Conservation (phyloP, 2,329 filamentous ascomycete genomes). For the Didymella pomorum region DNA sequence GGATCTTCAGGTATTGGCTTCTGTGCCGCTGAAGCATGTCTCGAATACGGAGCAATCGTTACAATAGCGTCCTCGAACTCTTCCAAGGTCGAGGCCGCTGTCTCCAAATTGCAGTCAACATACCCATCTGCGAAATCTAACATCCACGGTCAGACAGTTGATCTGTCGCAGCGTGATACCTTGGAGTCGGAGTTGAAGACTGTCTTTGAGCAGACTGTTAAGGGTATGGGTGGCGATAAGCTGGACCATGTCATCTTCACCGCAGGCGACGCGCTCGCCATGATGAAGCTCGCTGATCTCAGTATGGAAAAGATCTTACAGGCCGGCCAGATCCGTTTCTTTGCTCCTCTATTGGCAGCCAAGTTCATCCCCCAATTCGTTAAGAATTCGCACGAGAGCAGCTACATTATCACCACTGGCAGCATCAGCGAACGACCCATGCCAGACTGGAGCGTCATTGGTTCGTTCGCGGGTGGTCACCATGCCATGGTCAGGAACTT, state of each 20-base stretch:
- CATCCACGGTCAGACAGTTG: constrained; percentile 57
- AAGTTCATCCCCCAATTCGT: constrained; percentile 60
- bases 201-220: constrained; percentile 54
- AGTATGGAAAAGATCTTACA: constrained; percentile 53
- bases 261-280: constrained; percentile 59
- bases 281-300: constrained; percentile 53
- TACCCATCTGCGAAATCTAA: constrained; percentile 54
- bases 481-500: constrained; percentile 64
- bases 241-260: constrained; percentile 67
- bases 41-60: constrained; percentile 65
- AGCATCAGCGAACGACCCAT: constrained; percentile 60
- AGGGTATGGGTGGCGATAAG: constrained; percentile 37
- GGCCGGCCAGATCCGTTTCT: constrained; percentile 60
- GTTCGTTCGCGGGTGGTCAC: constrained; percentile 59
- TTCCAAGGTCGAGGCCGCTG: constrained; percentile 57
- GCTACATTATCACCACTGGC: constrained; percentile 66
- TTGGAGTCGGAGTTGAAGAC: constrained; percentile 58
- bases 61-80: constrained; percentile 67
- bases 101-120: constrained; percentile 54
- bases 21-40: constrained; percentile 64
- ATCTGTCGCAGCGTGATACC: constrained; percentile 57
- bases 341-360: constrained; percentile 61
- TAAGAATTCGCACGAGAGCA: constrained; percentile 52
- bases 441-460: constrained; percentile 61
- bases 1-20: constrained; percentile 71